phyloP scores from a whole-genome alignment of 2,329 filamentous ascomycete genomes.

The Fusarium sublunatum region DNA sequence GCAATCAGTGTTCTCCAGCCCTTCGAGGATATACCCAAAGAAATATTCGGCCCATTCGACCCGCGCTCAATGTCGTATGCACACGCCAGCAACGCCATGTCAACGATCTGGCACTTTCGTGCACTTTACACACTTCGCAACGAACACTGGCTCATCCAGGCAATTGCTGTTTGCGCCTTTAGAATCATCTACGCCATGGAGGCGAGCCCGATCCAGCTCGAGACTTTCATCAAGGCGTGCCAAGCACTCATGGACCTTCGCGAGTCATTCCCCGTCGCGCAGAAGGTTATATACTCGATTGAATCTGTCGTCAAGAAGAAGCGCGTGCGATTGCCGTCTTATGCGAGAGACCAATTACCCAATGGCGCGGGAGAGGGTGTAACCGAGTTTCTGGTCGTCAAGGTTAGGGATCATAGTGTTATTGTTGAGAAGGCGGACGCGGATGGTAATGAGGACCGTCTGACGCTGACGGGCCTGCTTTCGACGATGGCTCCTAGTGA shows the following conservation, averaged over 20 bases:
- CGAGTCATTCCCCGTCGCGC: slow-evolving; percentile 24
- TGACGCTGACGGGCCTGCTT: slow-evolving; percentile 17
- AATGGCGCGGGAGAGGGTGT: neutral
- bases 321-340: slow-evolving; percentile 8
- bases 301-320: slow-evolving; percentile 17
- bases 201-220: slow-evolving; percentile 27
- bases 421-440: slow-evolving; percentile 6
- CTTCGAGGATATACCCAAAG: slow-evolving; percentile 20
- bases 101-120: slow-evolving; percentile 33
- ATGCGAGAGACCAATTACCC: slow-evolving; percentile 22
- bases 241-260: slow-evolving; percentile 20
- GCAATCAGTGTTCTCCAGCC: slow-evolving; percentile 24
- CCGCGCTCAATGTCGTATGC: slow-evolving; percentile 18
- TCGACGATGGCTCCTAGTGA: slow-evolving; percentile 13
- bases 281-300: slow-evolving; percentile 21
- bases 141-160: slow-evolving; percentile 30
- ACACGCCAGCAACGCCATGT: slow-evolving; percentile 32
- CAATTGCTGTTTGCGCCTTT: slow-evolving; percentile 23
- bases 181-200: slow-evolving; percentile 18
- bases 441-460: neutral
- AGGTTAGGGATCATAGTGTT: slow-evolving; percentile 28
- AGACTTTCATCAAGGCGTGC: slow-evolving; percentile 31
- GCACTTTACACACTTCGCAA: slow-evolving; percentile 21
- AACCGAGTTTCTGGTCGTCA: slow-evolving; percentile 14
- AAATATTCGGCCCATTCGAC: slow-evolving; percentile 24